Base-by-base conservation (phyloP, 2,329 filamentous ascomycete genomes). In the Aureobasidium mangrovei region DNA sequence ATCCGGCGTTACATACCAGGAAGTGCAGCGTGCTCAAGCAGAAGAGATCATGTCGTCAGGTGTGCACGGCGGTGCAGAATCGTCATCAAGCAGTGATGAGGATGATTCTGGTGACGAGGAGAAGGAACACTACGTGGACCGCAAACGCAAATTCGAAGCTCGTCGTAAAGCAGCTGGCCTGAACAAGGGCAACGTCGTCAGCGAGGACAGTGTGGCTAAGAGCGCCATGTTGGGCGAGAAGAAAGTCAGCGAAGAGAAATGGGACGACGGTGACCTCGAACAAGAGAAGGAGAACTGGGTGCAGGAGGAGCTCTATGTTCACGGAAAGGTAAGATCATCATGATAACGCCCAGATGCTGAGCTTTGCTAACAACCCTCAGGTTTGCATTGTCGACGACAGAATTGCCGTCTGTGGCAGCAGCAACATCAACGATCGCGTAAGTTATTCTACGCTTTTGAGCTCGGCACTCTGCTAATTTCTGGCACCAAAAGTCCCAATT, bases 251-350 rank as follows among this genome's bases (percentile, higher is more conserved):
- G 83, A 88, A 7, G 88, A 94, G 68, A 64, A 72, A 0, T 96
- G 89, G 87, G 85, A 91, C 12, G 85, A 87, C 3, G 64, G 63
- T 6, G 60, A 58, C 3, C 48, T 56, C 35, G 60, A 91, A 61
- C 80, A 81, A 1, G 93, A 97, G 68, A 85, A 90, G 55, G 79
- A 85, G 53, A 88, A 94, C 66, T 94, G 93, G 75, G 85, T 97
- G 56, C 91, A 95, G 66, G 93, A 98, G 67, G 91, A 98, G 69
- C 79, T 97, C 2, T 98, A 98, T 67, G 85, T 97, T 45, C 93
- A 98, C 68, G 86, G 83, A 29, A 98, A 97, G 72, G 77, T 96
- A 45, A 61, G 57, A 69, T 39, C 5, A 5, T 72, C 3, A 7
- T 52, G 18, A 18, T 18, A 38, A 27, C n/a, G 7, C 10, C 10